These are phyloP conservation scores for Citrullus amarus DNA, from an alignment of 306 rosid species.

Conservation along the genomic window DNA sequence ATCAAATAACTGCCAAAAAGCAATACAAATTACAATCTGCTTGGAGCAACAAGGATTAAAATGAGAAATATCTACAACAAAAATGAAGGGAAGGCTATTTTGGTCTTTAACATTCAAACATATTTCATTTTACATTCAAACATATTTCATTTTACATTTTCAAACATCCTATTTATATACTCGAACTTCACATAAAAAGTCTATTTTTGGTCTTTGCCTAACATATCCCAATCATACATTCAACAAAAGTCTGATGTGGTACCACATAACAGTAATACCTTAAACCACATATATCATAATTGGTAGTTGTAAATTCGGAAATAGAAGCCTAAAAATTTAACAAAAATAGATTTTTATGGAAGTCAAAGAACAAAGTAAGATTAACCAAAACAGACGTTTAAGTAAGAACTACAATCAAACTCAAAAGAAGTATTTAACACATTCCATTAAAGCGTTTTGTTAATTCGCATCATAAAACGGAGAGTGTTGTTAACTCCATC, in stretches of 20 bases:
- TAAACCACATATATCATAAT: neutral
- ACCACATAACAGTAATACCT: neutral
- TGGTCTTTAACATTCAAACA: neutral
- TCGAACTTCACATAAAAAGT: neutral
- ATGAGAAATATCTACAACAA: neutral
- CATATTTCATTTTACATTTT: neutral
- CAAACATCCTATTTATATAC: neutral
- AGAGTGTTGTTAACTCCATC: neutral
- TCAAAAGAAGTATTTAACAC: neutral
- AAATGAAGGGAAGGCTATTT: neutral
- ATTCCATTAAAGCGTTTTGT: neutral
- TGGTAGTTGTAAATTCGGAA: neutral
- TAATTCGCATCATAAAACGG: neutral
- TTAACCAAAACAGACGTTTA: neutral
- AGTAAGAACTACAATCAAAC: neutral
- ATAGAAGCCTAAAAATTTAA: neutral
- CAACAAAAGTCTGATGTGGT: neutral
- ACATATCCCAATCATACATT: neutral
- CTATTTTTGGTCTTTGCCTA: neutral
- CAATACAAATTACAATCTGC: neutral
- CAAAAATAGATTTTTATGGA: neutral
- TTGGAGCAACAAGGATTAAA: neutral
- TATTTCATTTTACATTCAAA: neutral
- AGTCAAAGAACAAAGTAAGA: neutral
- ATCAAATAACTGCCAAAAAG: conserved; percentile 4